Percentiles rank a stretch among this genome's conserved stretches.
Evolutionary conservation across 2,329 filamentous ascomycete species (phyloP).

Genomic region (Lojkania enalia): DNA sequence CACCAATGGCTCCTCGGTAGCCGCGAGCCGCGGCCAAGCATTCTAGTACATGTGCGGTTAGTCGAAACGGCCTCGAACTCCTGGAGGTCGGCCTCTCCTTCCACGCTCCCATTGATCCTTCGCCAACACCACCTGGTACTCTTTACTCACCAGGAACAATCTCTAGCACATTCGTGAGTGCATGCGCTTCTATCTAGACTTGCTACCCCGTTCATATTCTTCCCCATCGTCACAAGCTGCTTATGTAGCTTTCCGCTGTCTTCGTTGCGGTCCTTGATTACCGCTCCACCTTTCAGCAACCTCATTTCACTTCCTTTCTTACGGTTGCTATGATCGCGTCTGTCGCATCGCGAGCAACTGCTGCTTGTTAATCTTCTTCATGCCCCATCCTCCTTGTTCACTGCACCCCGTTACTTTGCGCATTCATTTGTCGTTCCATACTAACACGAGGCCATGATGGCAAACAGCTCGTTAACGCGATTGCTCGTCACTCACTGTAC

Average conservation of each 20-base stretch:
- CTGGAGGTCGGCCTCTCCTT: conserved; percentile 22
- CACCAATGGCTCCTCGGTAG: too few relatives aligned
- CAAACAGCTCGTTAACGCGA: conserved; percentile 45
- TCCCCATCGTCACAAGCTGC: conserved; percentile 17
- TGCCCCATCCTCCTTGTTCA: conserved; percentile 32
- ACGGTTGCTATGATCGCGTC: conserved; percentile 35
- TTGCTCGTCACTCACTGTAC: conserved; percentile 30
- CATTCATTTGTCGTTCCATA: conserved; percentile 40
- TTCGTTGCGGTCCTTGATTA: conserved; percentile 34
- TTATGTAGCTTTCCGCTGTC: conserved; percentile 23
- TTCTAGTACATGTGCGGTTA: too few relatives aligned
- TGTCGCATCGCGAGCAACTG: conserved; percentile 33
- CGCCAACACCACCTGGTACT: conserved; percentile 24
- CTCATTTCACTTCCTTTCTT: conserved; percentile 36
- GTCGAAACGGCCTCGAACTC: too few relatives aligned
- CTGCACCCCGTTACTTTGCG: conserved; percentile 33
- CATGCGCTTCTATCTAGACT: conserved; percentile 16
- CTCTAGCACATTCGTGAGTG: conserved; percentile 46
- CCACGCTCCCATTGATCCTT: conserved; percentile 17
- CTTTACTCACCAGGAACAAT: conserved; percentile 19
- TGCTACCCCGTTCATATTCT: conserved; percentile 29
- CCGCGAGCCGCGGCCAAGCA: too few relatives aligned
- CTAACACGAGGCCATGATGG: conserved; percentile 47
- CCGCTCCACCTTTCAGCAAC: conserved; percentile 32
- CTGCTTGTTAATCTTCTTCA: conserved; percentile 33